phyloP scores from a whole-genome alignment of 495 filamentous ascomycete genomes.

The Hypoxylon trugodes region DNA sequence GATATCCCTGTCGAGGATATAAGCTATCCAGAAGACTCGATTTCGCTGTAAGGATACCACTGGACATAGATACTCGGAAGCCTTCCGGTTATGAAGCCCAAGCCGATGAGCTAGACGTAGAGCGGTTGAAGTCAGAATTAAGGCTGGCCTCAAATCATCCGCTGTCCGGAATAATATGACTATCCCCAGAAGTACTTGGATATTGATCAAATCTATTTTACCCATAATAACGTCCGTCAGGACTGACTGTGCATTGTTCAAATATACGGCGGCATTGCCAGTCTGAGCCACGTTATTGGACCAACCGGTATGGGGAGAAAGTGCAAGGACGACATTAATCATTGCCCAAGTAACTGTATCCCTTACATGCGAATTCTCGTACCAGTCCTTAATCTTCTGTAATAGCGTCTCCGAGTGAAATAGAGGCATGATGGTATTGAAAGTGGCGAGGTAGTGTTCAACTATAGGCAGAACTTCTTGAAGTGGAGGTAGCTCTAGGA shows the following conservation, averaged over 20 bases:
- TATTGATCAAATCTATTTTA: neutral
- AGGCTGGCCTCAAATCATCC: neutral
- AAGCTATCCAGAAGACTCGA: constrained; percentile 5
- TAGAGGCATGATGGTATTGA: neutral
- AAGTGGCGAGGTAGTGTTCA: neutral
- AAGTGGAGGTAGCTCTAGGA: neutral
- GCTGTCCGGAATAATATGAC: constrained; percentile 3
- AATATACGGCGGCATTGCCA: neutral
- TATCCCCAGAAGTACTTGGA: neutral
- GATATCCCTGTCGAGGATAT: constrained; percentile 4
- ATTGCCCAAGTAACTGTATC: neutral
- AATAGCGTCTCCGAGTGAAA: neutral
- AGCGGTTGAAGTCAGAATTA: neutral
- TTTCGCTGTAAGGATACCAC: neutral
- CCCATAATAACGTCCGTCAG: neutral
- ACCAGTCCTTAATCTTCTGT: neutral
- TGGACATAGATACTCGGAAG: neutral
- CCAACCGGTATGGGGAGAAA: neutral
- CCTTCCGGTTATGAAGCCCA: neutral
- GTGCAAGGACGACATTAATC: constrained; percentile 3
- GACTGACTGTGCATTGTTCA: neutral
- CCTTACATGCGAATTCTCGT: neutral
- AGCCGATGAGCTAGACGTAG: neutral
- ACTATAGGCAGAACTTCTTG: neutral
- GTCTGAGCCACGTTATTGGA: neutral